Conservation (phyloP, 2,329 filamentous ascomycete species). For the Ophiostoma ulmi region DNA sequence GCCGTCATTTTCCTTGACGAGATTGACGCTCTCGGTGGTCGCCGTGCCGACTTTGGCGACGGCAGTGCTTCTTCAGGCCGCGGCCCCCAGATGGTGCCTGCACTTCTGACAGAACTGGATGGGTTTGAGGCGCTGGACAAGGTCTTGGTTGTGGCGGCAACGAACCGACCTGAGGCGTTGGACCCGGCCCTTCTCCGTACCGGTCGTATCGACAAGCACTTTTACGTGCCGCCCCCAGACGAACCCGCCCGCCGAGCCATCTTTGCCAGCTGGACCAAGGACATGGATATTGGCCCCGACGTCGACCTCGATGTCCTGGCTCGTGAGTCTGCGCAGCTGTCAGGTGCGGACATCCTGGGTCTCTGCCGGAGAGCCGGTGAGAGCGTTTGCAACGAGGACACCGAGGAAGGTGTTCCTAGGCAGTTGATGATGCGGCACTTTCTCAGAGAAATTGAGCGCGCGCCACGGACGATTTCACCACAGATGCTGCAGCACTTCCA, state of each 20-base stretch:
- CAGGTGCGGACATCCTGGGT: constrained; percentile 71
- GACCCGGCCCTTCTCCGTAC: constrained; percentile 82
- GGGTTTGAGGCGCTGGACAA: constrained; percentile 80
- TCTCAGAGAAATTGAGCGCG: constrained; percentile 29
- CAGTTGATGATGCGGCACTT: constrained; percentile 38
- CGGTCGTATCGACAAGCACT: constrained; percentile 75
- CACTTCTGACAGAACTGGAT: constrained; percentile 90
- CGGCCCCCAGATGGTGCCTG: constrained; percentile 79
- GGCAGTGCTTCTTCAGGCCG: constrained; percentile 36
- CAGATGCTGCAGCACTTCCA: constrained; percentile 36
- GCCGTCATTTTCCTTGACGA: constrained; percentile 97
- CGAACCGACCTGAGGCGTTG: constrained; percentile 80
- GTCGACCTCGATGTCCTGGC: constrained; percentile 64
- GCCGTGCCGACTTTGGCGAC: constrained; percentile 43
- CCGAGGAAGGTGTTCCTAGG: constrained; percentile 30
- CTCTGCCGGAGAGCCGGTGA: constrained; percentile 46
- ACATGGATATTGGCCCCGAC: constrained; percentile 54
- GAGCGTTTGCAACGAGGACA: constrained; percentile 33
- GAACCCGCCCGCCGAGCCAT: constrained; percentile 69
- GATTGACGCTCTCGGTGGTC: constrained; percentile 75
- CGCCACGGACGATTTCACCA: constrained; percentile 38
- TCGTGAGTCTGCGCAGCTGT: constrained; percentile 65
- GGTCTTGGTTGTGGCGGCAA: constrained; percentile 84
- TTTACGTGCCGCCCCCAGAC: constrained; percentile 82
- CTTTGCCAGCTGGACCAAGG: constrained; percentile 60